phyloP scores from a whole-genome alignment of 257 asterid genomes.

The Solanum chiquidenum region DNA sequence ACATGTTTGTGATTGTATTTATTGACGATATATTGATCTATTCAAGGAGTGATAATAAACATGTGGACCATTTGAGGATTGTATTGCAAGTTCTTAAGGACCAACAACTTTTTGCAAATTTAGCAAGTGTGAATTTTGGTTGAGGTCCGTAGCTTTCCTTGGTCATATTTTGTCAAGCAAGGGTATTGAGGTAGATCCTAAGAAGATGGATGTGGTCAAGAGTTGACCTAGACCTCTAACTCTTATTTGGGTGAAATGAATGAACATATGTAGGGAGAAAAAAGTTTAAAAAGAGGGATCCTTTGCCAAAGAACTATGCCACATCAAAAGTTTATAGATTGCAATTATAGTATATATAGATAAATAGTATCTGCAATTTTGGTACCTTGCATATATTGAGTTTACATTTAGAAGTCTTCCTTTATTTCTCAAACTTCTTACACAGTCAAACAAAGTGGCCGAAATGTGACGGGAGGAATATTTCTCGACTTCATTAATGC shows the following conservation, averaged over 20 bases:
- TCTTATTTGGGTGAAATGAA: not conserved
- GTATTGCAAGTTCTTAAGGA: too few relatives aligned
- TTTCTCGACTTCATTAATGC: not conserved
- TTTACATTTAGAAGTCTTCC: not conserved
- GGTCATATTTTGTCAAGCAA: too few relatives aligned
- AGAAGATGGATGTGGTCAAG: too few relatives aligned
- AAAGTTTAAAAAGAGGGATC: not conserved
- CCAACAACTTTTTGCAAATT: too few relatives aligned
- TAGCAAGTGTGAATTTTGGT: too few relatives aligned
- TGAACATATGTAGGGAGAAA: not conserved
- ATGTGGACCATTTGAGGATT: too few relatives aligned
- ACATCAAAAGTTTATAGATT: not conserved
- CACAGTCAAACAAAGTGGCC: not conserved
- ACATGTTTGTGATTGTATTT: too few relatives aligned
- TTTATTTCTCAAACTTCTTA: not conserved
- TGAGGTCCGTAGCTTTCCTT: too few relatives aligned
- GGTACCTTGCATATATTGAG: not conserved
- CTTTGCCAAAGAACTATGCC: not conserved
- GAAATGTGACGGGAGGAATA: not conserved
- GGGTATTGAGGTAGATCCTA: too few relatives aligned
- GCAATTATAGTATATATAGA: not conserved
- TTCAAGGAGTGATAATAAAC: too few relatives aligned
- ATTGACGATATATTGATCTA: too few relatives aligned
- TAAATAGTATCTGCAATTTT: not conserved
- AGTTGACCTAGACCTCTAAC: too few relatives aligned